Percentiles rank a stretch among this genome's conserved stretches.
Evolutionary conservation across 352 stramenopile genomes (phyloP).

Genomic region (Globisporangium abappressorium): DNA sequence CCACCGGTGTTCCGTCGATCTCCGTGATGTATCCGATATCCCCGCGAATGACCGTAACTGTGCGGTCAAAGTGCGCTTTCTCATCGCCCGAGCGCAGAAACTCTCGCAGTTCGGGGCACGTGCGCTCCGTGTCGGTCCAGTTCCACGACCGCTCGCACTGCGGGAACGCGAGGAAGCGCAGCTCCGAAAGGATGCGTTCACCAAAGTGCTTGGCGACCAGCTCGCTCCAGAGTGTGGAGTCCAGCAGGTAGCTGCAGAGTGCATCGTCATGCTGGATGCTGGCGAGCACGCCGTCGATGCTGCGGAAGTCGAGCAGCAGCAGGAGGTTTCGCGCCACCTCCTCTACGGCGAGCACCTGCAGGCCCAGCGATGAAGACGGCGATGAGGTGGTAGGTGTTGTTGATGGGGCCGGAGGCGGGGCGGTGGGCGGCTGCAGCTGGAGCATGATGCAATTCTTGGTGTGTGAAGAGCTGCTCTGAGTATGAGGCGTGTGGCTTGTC

Average conservation of each 20-base stretch:
- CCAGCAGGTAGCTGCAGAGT: constrained; percentile 25
- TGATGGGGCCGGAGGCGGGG: no score
- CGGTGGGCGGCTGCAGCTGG: background rate
- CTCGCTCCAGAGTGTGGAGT: constrained; percentile 9
- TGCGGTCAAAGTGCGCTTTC: constrained; percentile 22
- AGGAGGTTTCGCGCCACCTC: constrained; percentile 24
- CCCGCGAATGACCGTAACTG: constrained; percentile 29
- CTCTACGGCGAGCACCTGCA: constrained; percentile 25
- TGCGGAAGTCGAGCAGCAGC: constrained; percentile 21
- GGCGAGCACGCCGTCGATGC: constrained; percentile 20
- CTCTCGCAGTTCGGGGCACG: constrained; percentile 33
- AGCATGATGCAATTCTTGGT: background rate
- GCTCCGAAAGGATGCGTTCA: no score
- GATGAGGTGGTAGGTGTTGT: background rate
- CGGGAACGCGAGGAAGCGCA: no score
- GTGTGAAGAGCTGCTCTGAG: background rate
- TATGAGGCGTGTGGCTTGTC: background rate
- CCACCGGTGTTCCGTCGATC: no score
- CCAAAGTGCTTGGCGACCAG: no score
- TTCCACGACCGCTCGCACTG: constrained; percentile 20
- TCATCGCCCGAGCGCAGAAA: constrained; percentile 37
- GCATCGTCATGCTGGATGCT: constrained; percentile 13
- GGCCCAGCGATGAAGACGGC: background rate
- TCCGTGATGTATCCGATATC: constrained; percentile 30
- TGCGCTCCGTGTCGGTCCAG: constrained; percentile 21